Conservation (phyloP, 2,329 filamentous ascomycete genomes). For the Fusarium albosuccineum region DNA sequence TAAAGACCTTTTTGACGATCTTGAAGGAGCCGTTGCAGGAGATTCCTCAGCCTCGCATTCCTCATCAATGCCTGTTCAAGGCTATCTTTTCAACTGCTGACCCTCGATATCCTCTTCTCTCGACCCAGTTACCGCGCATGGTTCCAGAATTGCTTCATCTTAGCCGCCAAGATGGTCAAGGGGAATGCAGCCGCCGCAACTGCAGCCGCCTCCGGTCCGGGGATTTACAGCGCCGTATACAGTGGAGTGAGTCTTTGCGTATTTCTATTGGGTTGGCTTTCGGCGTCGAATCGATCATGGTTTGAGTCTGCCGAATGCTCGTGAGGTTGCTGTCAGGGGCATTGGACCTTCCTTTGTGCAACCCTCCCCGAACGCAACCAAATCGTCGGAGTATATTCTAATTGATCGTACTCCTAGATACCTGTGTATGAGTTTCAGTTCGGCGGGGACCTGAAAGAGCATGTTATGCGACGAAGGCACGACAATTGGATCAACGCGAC, state of each 20-base stretch:
- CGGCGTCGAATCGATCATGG: background rate
- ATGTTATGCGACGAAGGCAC: slow-evolving; percentile 94
- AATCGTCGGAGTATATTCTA: slow-evolving; percentile 5
- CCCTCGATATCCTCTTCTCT: slow-evolving; percentile 5
- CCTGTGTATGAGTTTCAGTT: slow-evolving; percentile 96
- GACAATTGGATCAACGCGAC: slow-evolving; percentile 99
- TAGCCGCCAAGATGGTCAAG: slow-evolving; percentile 62
- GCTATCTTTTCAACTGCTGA: slow-evolving; percentile 2
- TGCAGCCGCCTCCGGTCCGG: slow-evolving; percentile 53
- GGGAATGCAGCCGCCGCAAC: slow-evolving; percentile 47
- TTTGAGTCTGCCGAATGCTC: background rate
- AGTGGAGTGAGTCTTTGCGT: slow-evolving; percentile 69
- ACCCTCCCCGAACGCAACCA: slow-evolving; percentile 7
- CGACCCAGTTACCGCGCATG: slow-evolving; percentile 30
- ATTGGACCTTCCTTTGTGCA: slow-evolving; percentile 9
- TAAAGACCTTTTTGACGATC: slow-evolving; percentile 38
- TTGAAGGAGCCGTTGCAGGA: slow-evolving; percentile 25
- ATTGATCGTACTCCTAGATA: slow-evolving; percentile 68
- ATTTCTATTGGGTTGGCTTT: slow-evolving; percentile 3
- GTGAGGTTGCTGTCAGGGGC: slow-evolving; percentile 3
- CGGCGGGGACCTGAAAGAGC: slow-evolving; percentile 79
- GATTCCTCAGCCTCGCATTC: slow-evolving; percentile 22
- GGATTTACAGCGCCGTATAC: slow-evolving; percentile 77
- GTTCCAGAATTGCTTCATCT: slow-evolving; percentile 36
- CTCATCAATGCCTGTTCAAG: slow-evolving; percentile 15